A percentile compares a stretch with the other conserved stretches of the same genome.
phyloP scores from a whole-genome alignment of 345 rosid genomes.

The Rhizophora apiculata region DNA sequence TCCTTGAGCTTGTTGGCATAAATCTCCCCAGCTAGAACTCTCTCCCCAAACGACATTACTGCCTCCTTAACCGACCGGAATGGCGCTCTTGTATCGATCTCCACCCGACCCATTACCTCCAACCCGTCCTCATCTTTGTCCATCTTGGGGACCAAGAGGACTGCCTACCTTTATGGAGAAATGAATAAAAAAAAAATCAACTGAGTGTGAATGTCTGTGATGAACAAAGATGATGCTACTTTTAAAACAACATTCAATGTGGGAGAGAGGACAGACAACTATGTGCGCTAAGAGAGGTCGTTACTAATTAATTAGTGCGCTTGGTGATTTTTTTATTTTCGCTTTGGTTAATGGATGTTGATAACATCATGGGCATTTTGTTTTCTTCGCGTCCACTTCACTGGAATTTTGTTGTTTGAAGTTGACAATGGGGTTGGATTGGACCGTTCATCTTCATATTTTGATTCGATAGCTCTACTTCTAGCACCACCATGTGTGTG shows the following conservation, averaged over 20 bases:
- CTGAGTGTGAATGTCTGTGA: not conserved
- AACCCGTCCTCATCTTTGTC: slow-evolving; percentile 5
- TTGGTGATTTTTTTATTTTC: not conserved
- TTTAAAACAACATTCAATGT: not conserved
- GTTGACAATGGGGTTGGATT: slow-evolving; percentile 26
- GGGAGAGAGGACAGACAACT: no score
- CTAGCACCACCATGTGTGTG: not conserved
- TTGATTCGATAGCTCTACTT: slow-evolving; percentile 7
- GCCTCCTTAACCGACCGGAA: slow-evolving; percentile 30
- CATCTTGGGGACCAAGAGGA: not conserved
- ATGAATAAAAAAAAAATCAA: not conserved
- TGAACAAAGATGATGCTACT: not conserved
- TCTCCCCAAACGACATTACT: slow-evolving; percentile 27
- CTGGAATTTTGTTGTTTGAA: slow-evolving; percentile 30
- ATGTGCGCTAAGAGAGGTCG: not conserved
- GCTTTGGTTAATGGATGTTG: not conserved
- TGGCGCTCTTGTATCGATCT: slow-evolving; percentile 30
- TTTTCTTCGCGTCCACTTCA: slow-evolving; percentile 38
- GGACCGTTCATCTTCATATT: slow-evolving; percentile 14
- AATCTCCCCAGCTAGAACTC: slow-evolving; percentile 23
- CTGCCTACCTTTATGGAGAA: not conserved
- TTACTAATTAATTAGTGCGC: not conserved
- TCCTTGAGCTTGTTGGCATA: slow-evolving; percentile 28
- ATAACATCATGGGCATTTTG: not conserved
- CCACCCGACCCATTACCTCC: slow-evolving; percentile 20